These are phyloP conservation scores for Sordariomycetes sp. DNA, from an alignment of 2,329 filamentous ascomycete species.

Conservation along the genomic window DNA sequence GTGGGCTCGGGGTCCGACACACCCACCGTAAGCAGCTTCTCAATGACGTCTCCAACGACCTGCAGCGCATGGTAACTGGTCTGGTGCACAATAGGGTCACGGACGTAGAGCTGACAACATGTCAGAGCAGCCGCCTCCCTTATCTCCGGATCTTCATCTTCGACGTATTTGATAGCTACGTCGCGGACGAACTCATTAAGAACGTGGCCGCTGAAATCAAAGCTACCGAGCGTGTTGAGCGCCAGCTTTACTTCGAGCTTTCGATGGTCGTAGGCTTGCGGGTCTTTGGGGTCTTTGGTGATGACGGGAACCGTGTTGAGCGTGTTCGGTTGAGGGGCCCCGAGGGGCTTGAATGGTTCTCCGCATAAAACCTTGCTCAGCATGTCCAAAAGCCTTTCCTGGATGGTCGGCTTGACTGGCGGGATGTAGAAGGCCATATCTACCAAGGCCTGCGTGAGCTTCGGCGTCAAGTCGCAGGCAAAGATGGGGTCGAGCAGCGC, in stretches of 20 bases:
- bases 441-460: constrained; percentile 87
- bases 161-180: constrained; percentile 95
- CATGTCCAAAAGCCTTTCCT: constrained; percentile 89
- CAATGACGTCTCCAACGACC: constrained; percentile 95
- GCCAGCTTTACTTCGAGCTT: constrained; percentile 88
- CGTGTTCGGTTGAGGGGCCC: constrained; percentile 78
- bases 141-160: constrained; percentile 89
- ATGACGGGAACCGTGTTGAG: constrained; percentile 73
- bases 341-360: constrained; percentile 83
- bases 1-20: constrained; percentile 85
- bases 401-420: constrained; percentile 84
- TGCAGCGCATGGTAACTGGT: constrained; percentile 95
- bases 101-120: constrained; percentile 94
- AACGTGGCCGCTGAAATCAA: constrained; percentile 88
- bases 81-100: constrained; percentile 95
- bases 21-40: constrained; percentile 89
- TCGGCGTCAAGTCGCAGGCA: constrained; percentile 87
- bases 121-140: constrained; percentile 91
- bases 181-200: constrained; percentile 98
- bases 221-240: constrained; percentile 91
- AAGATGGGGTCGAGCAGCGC: constrained; percentile 93
- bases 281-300: constrained; percentile 78
- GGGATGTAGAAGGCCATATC: constrained; percentile 99
- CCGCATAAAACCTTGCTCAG: constrained; percentile 89
- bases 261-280: constrained; percentile 67